Base-by-base conservation (phyloP, 768 basidiomycete genomes). In the Pleurotus citrinopileatus region DNA sequence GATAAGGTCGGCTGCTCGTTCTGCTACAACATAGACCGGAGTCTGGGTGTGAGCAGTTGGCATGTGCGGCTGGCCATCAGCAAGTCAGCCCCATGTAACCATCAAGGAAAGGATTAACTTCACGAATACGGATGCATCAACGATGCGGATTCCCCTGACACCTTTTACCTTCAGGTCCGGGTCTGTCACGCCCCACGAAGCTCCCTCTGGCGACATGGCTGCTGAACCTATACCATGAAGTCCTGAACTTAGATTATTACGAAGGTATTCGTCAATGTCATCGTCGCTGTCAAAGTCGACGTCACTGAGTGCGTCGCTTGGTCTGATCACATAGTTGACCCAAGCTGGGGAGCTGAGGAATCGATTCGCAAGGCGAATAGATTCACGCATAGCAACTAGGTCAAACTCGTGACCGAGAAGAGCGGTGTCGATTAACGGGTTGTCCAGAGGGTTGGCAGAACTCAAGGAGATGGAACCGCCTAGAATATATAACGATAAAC, bases 371-470 rank as follows among this genome's bases (percentile, higher is more conserved):
- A 60, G 52, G 28, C 57, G 57, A 47, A 71, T 55, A 4, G 57
- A 55, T 34, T 67, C 63, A 3, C 66, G 57, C 55, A 72, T 50
- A 0, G 62, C 60, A 25, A 62, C 55, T 3, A 67, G 61, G 52
- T 74, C 75, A 32, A 70, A 66, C 1, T 55, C 40, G 7, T 65
- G 65, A 27, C 51, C 61, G 13, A 79, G 66, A 62, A 77, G 73
- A 40, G 72, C 72, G 6, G 79, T 78, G 59, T 86, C 71, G 61
- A 86, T 80, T 25, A 69, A 47, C 0, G 83, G 82, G 22, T 65
- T 38, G 26, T 67, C 69, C 63, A 82, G 81, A 8, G 80, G 71
- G 58, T 76, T 65, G 20, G 66, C 70, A 15, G 77, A 75, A 29
- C 65, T 72, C 37, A 82, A 56, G 15, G 62, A 68, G n/a, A 74